Evolutionary conservation across 768 basidiomycete genomes (phyloP), one percentile per base, ranked within the genome.

Genomic region (Fibroporia radiculosa): DNA sequence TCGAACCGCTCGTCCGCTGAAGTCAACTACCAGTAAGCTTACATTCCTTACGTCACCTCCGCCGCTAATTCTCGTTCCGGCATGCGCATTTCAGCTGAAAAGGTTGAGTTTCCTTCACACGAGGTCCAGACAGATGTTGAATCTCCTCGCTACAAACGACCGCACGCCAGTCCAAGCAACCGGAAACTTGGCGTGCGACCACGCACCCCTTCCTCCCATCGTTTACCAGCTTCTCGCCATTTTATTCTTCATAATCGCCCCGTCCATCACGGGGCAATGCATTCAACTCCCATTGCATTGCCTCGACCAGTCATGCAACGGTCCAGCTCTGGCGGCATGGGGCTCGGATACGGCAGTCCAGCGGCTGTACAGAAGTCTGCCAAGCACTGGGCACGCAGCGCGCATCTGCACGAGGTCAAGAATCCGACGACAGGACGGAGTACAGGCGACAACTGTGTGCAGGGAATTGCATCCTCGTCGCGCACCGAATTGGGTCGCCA

Each of bases 371-470:
- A 71, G 40, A 72, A 73, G 43, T 69, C 68, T 0, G 72, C 74
- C 14, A 75, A 72, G 49, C 70, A 70, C 28, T 80, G 78, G 73
- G 82, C 82, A 18, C 66, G 78, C 28, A 80, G 68, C 0, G 78
- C 84, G 3, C 84, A 86, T 65, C 52, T 85, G 36, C 84, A 86
- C 50, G 78, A 82, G 55, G 75, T 84, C n/a, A 57, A 56, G 50
- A 45, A 40, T 39, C 35, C 33, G 38, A 41, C 28, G 3, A 32
- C 42, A 16, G 29, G 13, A 18, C 7, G 10, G 18, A 24, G 7
- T 16, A 13, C 12, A 25, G 23, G 22, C 22, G 35, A 36, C 10
- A 36, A 19, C 11, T 19, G 16, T 19, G 38, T n/a, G n/a, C n/a
- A n/a, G n/a, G n/a, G n/a, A n/a, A n/a, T n/a, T n/a, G n/a, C n/a